Evolutionary conservation across 2,329 filamentous ascomycete species (phyloP).

Genomic region (Rugonectria rugulosa): DNA sequence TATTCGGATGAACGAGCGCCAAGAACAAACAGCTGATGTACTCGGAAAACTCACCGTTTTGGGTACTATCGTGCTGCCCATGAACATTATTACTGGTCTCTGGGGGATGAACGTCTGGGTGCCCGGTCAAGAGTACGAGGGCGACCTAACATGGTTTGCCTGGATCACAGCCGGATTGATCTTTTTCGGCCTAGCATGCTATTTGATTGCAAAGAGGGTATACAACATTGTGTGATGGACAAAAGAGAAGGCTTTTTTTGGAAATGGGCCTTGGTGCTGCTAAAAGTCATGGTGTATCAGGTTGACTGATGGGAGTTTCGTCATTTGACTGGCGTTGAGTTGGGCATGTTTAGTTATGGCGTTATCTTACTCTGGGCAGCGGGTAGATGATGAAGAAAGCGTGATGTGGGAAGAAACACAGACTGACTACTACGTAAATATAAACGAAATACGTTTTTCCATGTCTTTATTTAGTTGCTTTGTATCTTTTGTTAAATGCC

Average conservation of each 20-base stretch:
- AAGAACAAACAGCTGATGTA: constrained; percentile 94
- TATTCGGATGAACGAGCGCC: constrained; percentile 97
- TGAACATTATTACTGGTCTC: constrained; percentile 98
- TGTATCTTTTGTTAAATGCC: too few species aligned
- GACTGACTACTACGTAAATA: too few species aligned
- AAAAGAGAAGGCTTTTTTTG: neutral
- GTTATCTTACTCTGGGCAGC: too few species aligned
- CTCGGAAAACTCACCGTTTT: constrained; percentile 94
- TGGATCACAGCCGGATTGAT: constrained; percentile 78
- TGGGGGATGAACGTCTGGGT: constrained; percentile 99
- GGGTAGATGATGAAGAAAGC: too few species aligned
- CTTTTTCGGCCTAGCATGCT: constrained; percentile 81
- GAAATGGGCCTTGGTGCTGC: too few species aligned
- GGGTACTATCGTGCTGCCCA: constrained; percentile 94
- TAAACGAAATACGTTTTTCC: too few species aligned
- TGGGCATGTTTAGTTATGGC: too few species aligned
- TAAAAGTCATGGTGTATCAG: too few species aligned
- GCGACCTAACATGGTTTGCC: constrained; percentile 78
- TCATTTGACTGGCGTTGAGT: too few species aligned
- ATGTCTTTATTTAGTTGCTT: too few species aligned
- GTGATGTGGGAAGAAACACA: too few species aligned
- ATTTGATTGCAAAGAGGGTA: constrained; percentile 81
- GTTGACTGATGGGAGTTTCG: too few species aligned
- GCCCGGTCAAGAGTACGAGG: constrained; percentile 85
- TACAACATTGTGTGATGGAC: constrained; percentile 73